Evolutionary conservation across 108 stramenopile genomes (phyloP), one percentile per base, ranked within the genome.

Genomic region (Nitzschia palea): DNA sequence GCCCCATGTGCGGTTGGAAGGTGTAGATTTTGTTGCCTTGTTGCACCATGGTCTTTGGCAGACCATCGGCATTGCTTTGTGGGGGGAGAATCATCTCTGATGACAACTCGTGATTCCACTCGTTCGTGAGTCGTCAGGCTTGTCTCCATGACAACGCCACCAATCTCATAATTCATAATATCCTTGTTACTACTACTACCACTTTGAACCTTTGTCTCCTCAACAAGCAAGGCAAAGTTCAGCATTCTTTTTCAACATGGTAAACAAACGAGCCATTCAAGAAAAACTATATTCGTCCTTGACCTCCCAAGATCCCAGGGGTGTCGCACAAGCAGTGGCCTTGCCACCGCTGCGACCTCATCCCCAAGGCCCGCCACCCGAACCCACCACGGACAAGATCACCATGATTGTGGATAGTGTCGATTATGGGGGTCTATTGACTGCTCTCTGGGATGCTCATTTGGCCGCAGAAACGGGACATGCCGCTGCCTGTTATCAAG

Each of bases 341-440:
- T 43, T 68, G 12, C 67, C 61, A 9, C 50, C 60, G 0, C 52
- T 61, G 5, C 23, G 23, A 28, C 20, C 67, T 9, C 4, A n/a
- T 17, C n/a, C 45, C 5, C 54, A 32, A 22, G 68, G 60, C 31
- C 15, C 44, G 2, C 34, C 23, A 57, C 48, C 77, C 18, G 17
- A 36, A 52, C 53, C 50, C n/a, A 44, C 31, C 37, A n/a, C 9
- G 43, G 55, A 68, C 23, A 53, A 25, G 20, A 73, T 85, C 50
- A 68, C 75, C 18, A 70, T 90, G 37, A 73, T 70, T 18, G 44
- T 87, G 26, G 75, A 80, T 44, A 83, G 77, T 12, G 67, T 65
- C 10, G 84, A 91, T 62, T 91, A 83, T 84, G 77, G 80, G 29
- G 55, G 66, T 25, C 74, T 89, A 9, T 37, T 89, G 53, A 81